Base-by-base conservation (phyloP, 2,329 filamentous ascomycete genomes). In the Juglanconis sp. region DNA sequence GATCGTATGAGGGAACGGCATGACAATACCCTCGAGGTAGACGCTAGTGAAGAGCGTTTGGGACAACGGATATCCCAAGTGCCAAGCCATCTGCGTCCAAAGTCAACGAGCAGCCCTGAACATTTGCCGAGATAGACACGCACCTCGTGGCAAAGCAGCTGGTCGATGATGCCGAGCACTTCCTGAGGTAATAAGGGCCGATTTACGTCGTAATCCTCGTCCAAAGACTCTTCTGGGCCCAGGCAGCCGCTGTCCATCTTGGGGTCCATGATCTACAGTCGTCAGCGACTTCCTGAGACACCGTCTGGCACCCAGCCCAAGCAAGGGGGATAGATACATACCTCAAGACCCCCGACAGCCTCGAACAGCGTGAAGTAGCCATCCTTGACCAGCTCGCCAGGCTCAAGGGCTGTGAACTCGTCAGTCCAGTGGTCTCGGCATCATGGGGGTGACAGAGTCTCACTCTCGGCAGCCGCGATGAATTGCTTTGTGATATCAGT, bases 241-340 rank as follows among this genome's bases (percentile, higher is more conserved):
- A 96, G 79, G 65, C 89, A 92, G 34, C 95, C 95, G 70, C 92
- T 97, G 74, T 99, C 95, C 95, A 99, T 99, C 76, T 98, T 99
- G 1, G 91, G 88, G 70, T 99, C 95, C 91, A 97, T 97, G 68
- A 99, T 96, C 95, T 99, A 69, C 32, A 59, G 40, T 9, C 35
- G 38, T 64, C 42, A 62, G 56, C 53, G 30, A 30, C 46, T 42
- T 38, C 8, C 8, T 10, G 13, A 15, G 17, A 46, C 11, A 15
- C 46, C 17, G 17, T 24, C 38, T 34, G 3, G 11, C 48, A 40
- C 30, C 6, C 7, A 57, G 32, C 38, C 40, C 8, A 42, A 9
- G 9, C 52, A 32, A 40, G 32, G 11, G 46, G 62, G 56, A 30
- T 15, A 8, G 13, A 31, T 4, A 63, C 76, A 59, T 72, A 84